Base-by-base conservation (phyloP, 2,329 filamentous ascomycete species). In the Drechslerella dactyloides region DNA sequence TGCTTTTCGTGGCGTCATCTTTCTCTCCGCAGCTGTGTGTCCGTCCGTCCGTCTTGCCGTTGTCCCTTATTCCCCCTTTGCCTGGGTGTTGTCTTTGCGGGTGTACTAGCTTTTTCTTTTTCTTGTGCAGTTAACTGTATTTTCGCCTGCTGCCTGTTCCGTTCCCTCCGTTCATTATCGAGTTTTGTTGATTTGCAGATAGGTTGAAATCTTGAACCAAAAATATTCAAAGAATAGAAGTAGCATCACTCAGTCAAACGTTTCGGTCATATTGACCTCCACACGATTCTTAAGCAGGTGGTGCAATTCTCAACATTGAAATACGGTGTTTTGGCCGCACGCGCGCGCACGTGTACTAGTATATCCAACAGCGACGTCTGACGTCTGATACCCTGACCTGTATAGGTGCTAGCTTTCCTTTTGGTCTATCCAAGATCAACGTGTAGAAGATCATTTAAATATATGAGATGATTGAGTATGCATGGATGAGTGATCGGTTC, bases 1-100 rank as follows among this genome's bases (percentile, higher is more conserved):
- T 42, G 48, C 54, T 35, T 53, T 17, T 11, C 33, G 30, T 30
- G 59, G 66, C 66, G 66, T 70, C 66, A 52, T 27, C 17, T 58
- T 50, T 42, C 27, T 33, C 21, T 56, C 42, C 51, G 23, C 27
- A 27, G 37, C 51, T 54, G 35, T 53, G 64, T 53, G 56, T 61
- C 56, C 51, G 30, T 21, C 42, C 48, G 33, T 57, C 53, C 59
- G 40, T 37, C 52, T 42, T 23, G 30, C 8, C 24, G 8, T 3
- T 33, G 4, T 3, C 4, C 48, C 21, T 50, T 40, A 48, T 60
- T 21, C 35, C 37, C 24, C 30, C 58, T 30, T 37, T 37, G 24
- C 52, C 59, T 37, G 53, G 66, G 66, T 70, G 66, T 70, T 50
- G 15, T 27, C 56, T 61, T 60, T 13, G 37, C 37, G 37, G 37